Evolutionary conservation across 2,329 filamentous ascomycete genomes (phyloP).

Genomic region (Exserohilum turcica): DNA sequence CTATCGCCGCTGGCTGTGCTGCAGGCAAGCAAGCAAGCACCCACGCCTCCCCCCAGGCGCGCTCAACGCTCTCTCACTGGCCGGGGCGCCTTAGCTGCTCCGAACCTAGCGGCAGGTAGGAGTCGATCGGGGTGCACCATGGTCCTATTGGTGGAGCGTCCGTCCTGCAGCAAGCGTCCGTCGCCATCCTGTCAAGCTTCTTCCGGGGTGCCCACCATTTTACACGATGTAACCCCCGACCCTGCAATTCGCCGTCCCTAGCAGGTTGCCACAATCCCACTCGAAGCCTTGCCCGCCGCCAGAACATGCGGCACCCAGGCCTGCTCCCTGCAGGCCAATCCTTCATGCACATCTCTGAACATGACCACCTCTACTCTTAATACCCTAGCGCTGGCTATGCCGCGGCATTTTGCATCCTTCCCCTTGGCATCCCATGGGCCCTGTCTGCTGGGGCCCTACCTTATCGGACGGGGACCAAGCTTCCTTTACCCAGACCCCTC

Average conservation of each 20-base stretch:
- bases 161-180: constrained; percentile 40
- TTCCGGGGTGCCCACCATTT: constrained; percentile 29
- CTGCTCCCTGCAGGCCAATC: constrained; percentile 39
- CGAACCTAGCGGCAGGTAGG: constrained; percentile 43
- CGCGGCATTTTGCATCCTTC: constrained; percentile 41
- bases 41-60: constrained; percentile 22
- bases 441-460: constrained; percentile 38
- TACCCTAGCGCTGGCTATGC: constrained; percentile 42
- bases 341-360: constrained; percentile 37
- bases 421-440: constrained; percentile 38
- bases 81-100: constrained; percentile 34
- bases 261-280: constrained; percentile 43
- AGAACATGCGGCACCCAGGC: constrained; percentile 43
- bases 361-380: constrained; percentile 39
- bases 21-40: constrained; percentile 21
- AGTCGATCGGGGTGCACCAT: constrained; percentile 37
- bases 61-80: constrained; percentile 37
- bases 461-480: constrained; percentile 48
- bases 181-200: constrained; percentile 35
- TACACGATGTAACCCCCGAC: constrained; percentile 46
- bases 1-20: constrained; percentile 38
- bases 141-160: constrained; percentile 34
- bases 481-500: constrained; percentile 34
- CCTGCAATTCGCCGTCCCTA: constrained; percentile 42
- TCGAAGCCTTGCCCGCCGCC: constrained; percentile 41